Base-by-base conservation (phyloP, 305 asterid species). In the Solanum hybrid region DNA sequence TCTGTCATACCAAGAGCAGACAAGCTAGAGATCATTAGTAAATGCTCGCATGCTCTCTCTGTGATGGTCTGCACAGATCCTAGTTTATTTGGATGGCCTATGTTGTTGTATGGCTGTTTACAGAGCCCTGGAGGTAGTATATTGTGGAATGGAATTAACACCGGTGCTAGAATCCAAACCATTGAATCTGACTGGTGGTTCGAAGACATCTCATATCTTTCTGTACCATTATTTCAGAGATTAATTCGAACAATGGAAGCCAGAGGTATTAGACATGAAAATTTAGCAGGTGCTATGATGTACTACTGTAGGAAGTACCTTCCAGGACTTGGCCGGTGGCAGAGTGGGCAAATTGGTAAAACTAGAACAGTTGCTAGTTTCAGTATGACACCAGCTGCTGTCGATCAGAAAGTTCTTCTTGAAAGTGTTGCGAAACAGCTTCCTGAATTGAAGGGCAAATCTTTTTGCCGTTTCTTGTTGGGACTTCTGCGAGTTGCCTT, bases 71-170 rank as follows among this genome's bases (percentile, higher is more conserved):
- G 97, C 90, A 97, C 99, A 9, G 99, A 97, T 87, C 97, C 97
- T 69, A 94, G 96, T 88, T 92, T 96, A 80, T 97, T 96, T 89
- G 99, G 99, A 24, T 97, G 99, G 99, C 99, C 99, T 14, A 96
- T 97, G 99, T 91, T 91, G 97, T 95, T 97, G 99, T 96, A 97
- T 78, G 99, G 99, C 37, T 93, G 97, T 90, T 90, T 94, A 87
- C 99, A 97, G 87, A 97, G 99, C 94, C 99, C 99, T 13, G 98
- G 98, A 24, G 99, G 99, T 88, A 97, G 99, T 93, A 96, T 97
- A 60, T 90, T 97, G 37, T 97, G 99, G 99, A 97, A 97, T 40
- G 99, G 99, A 51, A 98, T 97, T 91, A 91, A 95, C 89, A 97
- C 99, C 0, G 99, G 99, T 76, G 99, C 99, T 77, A 97, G 88